phyloP scores from a whole-genome alignment of 495 filamentous ascomycete species.

The Achaetomiella virescens region DNA sequence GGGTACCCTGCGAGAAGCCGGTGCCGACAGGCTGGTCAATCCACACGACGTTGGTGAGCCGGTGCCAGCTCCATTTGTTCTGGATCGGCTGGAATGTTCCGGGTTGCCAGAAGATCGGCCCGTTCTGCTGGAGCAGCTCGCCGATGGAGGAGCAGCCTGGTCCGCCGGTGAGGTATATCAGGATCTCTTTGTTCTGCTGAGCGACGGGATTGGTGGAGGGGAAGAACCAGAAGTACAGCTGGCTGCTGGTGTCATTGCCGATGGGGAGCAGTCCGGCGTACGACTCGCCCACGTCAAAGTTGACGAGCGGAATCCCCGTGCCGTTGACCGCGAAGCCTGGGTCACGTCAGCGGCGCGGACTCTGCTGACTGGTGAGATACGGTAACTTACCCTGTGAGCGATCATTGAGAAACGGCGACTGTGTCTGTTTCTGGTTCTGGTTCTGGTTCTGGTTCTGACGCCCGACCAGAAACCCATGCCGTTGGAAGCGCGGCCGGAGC shows the following conservation, averaged over 20 bases:
- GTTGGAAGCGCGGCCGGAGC: neutral
- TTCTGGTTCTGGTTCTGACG: conserved; percentile 1
- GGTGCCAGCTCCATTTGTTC: conserved; percentile 63
- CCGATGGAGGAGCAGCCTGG: conserved; percentile 62
- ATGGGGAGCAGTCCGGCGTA: conserved; percentile 77
- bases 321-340: conserved; percentile 63
- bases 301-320: conserved; percentile 61
- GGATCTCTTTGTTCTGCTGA: conserved; percentile 54
- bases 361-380: neutral
- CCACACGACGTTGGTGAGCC: conserved; percentile 60
- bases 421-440: conserved; percentile 8
- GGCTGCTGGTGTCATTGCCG: conserved; percentile 48
- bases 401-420: conserved; percentile 15
- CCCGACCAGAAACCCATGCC: neutral
- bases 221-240: conserved; percentile 75
- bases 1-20: conserved; percentile 61
- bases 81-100: conserved; percentile 52
- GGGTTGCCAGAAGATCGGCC: conserved; percentile 55
- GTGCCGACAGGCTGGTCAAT: conserved; percentile 74
- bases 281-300: conserved; percentile 74
- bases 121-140: conserved; percentile 62
- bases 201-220: conserved; percentile 50
- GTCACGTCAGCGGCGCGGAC: neutral
- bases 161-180: conserved; percentile 54
- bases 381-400: conserved; percentile 6